Conservation (phyloP, 2,329 filamentous ascomycete species). For the Ophiostoma sp. region DNA sequence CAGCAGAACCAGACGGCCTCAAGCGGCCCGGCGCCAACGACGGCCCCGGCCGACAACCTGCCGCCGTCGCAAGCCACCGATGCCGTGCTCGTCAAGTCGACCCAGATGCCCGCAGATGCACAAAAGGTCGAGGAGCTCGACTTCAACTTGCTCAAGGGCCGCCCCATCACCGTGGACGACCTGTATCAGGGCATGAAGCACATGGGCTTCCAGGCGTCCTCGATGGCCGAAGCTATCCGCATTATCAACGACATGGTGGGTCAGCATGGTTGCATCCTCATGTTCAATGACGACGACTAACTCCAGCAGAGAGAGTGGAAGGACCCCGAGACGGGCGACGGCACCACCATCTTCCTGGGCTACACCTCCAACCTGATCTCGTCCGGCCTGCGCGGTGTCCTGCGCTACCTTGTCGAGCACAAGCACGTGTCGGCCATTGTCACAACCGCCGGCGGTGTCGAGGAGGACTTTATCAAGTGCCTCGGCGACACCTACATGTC, state of each 20-base stretch:
- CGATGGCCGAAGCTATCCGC: conserved; percentile 77
- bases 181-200: conserved; percentile 73
- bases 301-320: conserved; percentile 1
- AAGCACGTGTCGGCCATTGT: conserved; percentile 89
- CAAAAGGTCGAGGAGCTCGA: conserved; percentile 84
- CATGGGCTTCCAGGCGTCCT: conserved; percentile 70
- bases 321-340: conserved; percentile 70
- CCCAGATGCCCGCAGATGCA: conserved; percentile 71
- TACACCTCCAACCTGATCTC: conserved; percentile 98
- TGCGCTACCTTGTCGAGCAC: conserved; percentile 90
- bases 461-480: conserved; percentile 98
- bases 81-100: conserved; percentile 80
- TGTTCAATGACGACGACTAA: background rate
- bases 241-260: conserved; percentile 92
- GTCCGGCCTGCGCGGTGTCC: conserved; percentile 82
- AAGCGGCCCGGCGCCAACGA: background rate
- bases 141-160: conserved; percentile 73
- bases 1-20: background rate
- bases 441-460: conserved; percentile 88
- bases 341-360: conserved; percentile 91
- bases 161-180: conserved; percentile 77
- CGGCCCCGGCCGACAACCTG: conserved; percentile 30
- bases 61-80: conserved; percentile 62
- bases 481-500: conserved; percentile 90
- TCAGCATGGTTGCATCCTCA: conserved; percentile 40